Evolutionary conservation across 441 rosid genomes (phyloP).

Genomic region (Euphorbia corollata): DNA sequence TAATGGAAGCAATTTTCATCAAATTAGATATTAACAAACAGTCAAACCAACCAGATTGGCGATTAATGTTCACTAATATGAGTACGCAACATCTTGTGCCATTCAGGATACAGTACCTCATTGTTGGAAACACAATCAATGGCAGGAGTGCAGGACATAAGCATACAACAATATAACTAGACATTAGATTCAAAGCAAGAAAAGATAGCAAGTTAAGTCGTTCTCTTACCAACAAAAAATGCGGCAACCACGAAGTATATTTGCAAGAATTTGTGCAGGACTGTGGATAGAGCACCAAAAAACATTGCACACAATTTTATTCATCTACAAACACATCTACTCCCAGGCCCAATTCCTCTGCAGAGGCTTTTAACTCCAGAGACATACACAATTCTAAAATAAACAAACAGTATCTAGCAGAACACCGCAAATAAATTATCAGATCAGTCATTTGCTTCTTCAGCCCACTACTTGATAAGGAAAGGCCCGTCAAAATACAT

Average conservation of each 20-base stretch:
- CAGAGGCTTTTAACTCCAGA: slow-evolving; percentile 46
- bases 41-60: slow-evolving; percentile 30
- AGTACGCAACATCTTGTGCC: slow-evolving; percentile 23
- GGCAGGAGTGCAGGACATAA: slow-evolving; percentile 17
- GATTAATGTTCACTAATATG: slow-evolving; percentile 12
- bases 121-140: slow-evolving; percentile 22
- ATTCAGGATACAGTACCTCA: slow-evolving; percentile 28
- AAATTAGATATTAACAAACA: slow-evolving; percentile 17
- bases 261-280: slow-evolving; percentile 64
- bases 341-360: slow-evolving; percentile 55
- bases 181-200: slow-evolving; percentile 21
- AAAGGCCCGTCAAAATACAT: slow-evolving; percentile 27
- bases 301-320: slow-evolving; percentile 49
- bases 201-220: slow-evolving; percentile 30
- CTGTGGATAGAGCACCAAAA: slow-evolving; percentile 55
- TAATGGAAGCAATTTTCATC: background rate
- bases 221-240: slow-evolving; percentile 67
- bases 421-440: slow-evolving; percentile 26
- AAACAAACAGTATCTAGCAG: slow-evolving; percentile 31
- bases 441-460: slow-evolving; percentile 30
- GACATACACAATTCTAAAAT: slow-evolving; percentile 26
- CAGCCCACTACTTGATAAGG: slow-evolving; percentile 35
- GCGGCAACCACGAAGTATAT: slow-evolving; percentile 60
- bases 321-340: slow-evolving; percentile 51
- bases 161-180: slow-evolving; percentile 14